Base-by-base conservation (phyloP, 2,329 filamentous ascomycete species). In the Exophiala bonariae region DNA sequence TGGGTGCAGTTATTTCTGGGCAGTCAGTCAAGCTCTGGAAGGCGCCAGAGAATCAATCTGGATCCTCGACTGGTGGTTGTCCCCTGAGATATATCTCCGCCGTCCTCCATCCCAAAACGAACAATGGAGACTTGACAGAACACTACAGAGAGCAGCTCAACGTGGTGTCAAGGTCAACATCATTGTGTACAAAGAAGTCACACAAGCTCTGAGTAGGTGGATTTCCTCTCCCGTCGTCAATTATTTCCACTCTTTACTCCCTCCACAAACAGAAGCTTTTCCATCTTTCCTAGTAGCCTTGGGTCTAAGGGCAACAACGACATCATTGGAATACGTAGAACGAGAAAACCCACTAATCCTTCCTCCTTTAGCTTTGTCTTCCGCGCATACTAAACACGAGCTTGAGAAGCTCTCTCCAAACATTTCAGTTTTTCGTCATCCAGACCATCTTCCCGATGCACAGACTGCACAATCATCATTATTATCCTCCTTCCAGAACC, bases 121-220 rank as follows among this genome's bases (percentile, higher is more conserved):
- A 65, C 76, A 86, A 59, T 96, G 95, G 64, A 83, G 90, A 4
- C 73, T 96, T 31, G 90, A 96, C 67, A 80, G 83, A 40, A 84
- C 95, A 83, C 79, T 96, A 38, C 79, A 86, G 59, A 84, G 84
- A 44, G 90, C 89, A 7, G 89, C 91, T 19, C 79, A 92, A 68
- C 81, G 90, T 34, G 91, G 90, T 33, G 90, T 96, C 36, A 82
- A 86, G 59, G 77, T 96, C 59, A 86, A 91, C 59, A 77, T 95
- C 41, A 90, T 96, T 43, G 88, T 96, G 9, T 96, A 96, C 72
- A 96, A 95, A 70, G 91, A 96, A 69, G 87, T 92, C 6, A 82
- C 86, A 3, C 85, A 89, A 61, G 87, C 89, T 31, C 70, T 95
- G 61, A 90, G 86, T 89, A 77, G 78, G 85, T 81, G 60, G 42